Conservation (phyloP, 1,284 basidiomycete species). For the Fomitiporia mediterranea region DNA sequence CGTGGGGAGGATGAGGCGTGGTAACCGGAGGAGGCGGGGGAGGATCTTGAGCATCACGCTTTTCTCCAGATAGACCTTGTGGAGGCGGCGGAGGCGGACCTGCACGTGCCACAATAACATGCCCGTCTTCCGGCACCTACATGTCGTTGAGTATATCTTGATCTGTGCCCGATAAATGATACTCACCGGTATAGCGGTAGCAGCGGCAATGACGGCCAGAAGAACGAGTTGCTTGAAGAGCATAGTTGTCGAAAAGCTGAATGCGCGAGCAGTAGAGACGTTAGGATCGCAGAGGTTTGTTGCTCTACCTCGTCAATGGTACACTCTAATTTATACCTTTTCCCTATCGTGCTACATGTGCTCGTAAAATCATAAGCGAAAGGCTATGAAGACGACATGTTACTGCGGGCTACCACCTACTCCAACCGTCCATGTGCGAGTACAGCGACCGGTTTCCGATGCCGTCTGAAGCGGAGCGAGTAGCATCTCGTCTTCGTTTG, state of each 20-base stretch:
- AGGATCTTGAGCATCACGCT: neutral
- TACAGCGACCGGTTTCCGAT: neutral
- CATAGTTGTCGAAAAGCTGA: neutral
- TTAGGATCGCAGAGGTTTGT: neutral
- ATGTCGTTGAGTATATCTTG: neutral
- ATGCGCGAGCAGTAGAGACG: neutral
- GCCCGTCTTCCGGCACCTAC: neutral
- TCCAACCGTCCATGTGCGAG: neutral
- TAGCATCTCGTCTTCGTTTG: neutral
- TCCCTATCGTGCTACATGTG: neutral
- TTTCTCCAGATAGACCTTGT: neutral
- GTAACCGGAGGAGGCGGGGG: neutral
- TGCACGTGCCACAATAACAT: neutral
- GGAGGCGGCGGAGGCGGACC: neutral
- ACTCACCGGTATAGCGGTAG: constrained; percentile 1
- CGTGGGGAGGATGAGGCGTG: neutral
- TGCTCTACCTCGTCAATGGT: neutral
- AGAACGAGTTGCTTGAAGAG: constrained; percentile 10
- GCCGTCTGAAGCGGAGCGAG: neutral
- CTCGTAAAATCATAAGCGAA: neutral
- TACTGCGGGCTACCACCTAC: neutral
- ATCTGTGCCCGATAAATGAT: neutral
- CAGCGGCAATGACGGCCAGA: constrained; percentile 5
- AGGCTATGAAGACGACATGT: neutral
- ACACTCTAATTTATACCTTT: neutral